Percentiles rank a stretch among this genome's conserved stretches.
Evolutionary conservation across 2,329 filamentous ascomycete species (phyloP).

Genomic region (Phialophora chinensis): DNA sequence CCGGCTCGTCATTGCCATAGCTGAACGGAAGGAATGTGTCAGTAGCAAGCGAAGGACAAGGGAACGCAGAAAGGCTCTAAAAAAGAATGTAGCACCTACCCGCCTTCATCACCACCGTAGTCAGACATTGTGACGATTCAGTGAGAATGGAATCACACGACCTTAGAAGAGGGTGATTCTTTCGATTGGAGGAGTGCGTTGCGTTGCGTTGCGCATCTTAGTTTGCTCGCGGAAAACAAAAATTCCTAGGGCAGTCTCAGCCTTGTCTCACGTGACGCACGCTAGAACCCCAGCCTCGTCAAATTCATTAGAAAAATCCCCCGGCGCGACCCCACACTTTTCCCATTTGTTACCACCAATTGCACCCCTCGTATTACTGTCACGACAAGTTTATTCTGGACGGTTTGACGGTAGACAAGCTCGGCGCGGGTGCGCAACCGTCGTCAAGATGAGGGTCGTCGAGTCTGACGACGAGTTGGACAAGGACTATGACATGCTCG

Average conservation of each 20-base stretch:
- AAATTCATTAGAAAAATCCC: conserved; percentile 6
- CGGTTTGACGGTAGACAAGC: conserved; percentile 18
- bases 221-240: neutral
- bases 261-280: neutral
- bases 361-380: conserved; percentile 18
- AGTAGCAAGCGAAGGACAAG: conserved; percentile 14
- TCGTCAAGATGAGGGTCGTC: conserved; percentile 33
- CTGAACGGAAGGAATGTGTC: conserved; percentile 27
- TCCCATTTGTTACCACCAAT: conserved; percentile 17
- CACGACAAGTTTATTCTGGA: conserved; percentile 12
- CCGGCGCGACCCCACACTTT: conserved; percentile 20
- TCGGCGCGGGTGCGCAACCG: conserved; percentile 14
- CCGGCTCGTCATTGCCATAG: conserved; percentile 38
- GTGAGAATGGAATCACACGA: conserved; percentile 1
- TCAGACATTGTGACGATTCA: conserved; percentile 67
- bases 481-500: conserved; percentile 36
- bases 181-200: neutral
- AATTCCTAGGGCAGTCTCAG: conserved; percentile 1
- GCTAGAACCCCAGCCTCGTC: conserved; percentile 6
- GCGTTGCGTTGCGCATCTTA: neutral
- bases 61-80: neutral
- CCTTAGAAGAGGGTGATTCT: neutral
- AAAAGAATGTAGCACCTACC: conserved; percentile 58
- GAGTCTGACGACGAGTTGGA: conserved; percentile 36
- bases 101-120: conserved; percentile 68